Evolutionary conservation across 2,329 filamentous ascomycete genomes (phyloP).

Genomic region (Aureobasidium sp.): DNA sequence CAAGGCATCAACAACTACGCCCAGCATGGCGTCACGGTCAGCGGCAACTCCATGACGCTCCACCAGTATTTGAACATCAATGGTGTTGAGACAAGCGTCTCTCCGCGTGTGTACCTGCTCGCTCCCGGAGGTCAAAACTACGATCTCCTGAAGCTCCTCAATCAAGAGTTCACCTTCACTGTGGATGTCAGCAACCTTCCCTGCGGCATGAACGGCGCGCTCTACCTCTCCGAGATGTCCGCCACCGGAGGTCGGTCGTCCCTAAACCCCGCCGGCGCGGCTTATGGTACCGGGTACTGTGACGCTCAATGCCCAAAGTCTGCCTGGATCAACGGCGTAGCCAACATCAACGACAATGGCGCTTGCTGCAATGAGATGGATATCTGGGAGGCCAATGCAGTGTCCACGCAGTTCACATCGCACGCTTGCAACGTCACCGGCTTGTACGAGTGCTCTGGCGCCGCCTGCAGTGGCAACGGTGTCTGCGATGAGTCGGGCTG

Average conservation of each 20-base stretch:
- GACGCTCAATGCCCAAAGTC: constrained; percentile 37
- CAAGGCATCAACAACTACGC: constrained; percentile 49
- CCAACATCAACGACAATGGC: constrained; percentile 48
- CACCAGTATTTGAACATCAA: constrained; percentile 36
- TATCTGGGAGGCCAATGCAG: constrained; percentile 62
- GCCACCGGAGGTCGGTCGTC: constrained; percentile 49
- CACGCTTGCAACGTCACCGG: constrained; percentile 52
- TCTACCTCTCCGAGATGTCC: constrained; percentile 60
- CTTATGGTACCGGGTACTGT: constrained; percentile 54
- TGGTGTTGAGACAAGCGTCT: constrained; percentile 30
- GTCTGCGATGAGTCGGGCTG: constrained; percentile 63
- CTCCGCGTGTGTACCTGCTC: constrained; percentile 58
- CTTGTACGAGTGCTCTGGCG: constrained; percentile 43
- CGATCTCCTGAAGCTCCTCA: constrained; percentile 57
- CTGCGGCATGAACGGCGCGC: constrained; percentile 65
- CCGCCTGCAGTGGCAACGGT: constrained; percentile 52
- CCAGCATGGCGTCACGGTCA: constrained; percentile 48
- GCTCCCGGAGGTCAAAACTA: constrained; percentile 52
- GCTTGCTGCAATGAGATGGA: constrained; percentile 64
- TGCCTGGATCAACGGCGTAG: constrained; percentile 23
- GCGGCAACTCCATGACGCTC: constrained; percentile 43
- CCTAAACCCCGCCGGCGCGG: constrained; percentile 44
- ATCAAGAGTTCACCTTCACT: constrained; percentile 65
- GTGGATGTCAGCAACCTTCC: constrained; percentile 62
- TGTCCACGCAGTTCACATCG: constrained; percentile 57